phyloP scores from a whole-genome alignment of 805 yeast genomes.

The Novakomyces olei region DNA sequence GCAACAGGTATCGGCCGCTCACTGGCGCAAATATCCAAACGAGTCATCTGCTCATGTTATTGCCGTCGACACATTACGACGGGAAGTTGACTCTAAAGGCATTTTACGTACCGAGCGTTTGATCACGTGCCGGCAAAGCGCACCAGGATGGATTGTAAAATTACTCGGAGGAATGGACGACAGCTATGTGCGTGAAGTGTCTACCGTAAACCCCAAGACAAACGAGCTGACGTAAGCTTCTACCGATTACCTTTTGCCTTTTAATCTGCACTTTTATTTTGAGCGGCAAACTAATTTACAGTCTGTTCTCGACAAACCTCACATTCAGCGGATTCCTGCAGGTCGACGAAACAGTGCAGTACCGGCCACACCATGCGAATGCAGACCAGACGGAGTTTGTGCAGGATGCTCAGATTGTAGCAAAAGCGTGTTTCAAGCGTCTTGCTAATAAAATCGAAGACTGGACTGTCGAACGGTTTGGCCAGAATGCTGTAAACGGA shows the following conservation, averaged over 20 bases:
- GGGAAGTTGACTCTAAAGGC: conserved; percentile 36
- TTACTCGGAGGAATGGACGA: conserved; percentile 51
- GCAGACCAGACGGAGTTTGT: conserved; percentile 30
- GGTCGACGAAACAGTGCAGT: conserved; percentile 74
- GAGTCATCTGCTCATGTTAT: conserved; percentile 79
- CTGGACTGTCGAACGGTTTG: conserved; percentile 75
- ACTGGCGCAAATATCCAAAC: conserved; percentile 96
- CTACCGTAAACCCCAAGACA: conserved; percentile 49
- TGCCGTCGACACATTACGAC: conserved; percentile 67
- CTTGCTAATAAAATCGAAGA: conserved; percentile 72
- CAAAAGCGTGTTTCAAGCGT: conserved; percentile 47
- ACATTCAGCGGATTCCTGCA: conserved; percentile 54
- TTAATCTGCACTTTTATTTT: too few species aligned
- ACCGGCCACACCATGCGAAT: conserved; percentile 40
- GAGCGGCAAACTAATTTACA: too few species aligned
- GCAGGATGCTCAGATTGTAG: conserved; percentile 77
- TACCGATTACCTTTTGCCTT: too few species aligned
- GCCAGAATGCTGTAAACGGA: conserved; percentile 69
- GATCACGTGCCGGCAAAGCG: conserved; percentile 67
- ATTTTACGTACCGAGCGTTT: conserved; percentile 61
- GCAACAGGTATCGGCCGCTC: conserved; percentile 48
- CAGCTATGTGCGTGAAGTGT: conserved; percentile 72
- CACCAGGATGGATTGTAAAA: conserved; percentile 59
- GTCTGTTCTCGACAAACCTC: conserved; percentile 71
- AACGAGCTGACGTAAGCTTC: conserved; percentile 43